phyloP scores from a whole-genome alignment of 2,329 filamentous ascomycete genomes.

The Talaromyces sp. region DNA sequence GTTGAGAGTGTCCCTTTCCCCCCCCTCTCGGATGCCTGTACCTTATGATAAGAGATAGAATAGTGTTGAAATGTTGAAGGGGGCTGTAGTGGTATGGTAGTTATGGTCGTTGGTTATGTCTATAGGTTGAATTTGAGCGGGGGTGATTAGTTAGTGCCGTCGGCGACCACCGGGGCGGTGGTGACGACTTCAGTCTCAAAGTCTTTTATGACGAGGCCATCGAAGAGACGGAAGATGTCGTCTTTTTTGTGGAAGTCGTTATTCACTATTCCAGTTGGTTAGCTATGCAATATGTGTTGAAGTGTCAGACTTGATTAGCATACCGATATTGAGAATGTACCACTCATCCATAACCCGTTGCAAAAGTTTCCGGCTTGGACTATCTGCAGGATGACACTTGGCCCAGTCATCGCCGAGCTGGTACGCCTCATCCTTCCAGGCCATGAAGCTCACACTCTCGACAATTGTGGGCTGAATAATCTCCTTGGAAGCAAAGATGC shows the following conservation, averaged over 20 bases:
- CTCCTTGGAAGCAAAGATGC: conserved; percentile 97
- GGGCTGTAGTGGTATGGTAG: background rate
- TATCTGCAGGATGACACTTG: conserved; percentile 75
- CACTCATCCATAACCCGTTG: conserved; percentile 81
- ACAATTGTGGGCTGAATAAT: conserved; percentile 99
- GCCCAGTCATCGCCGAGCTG: conserved; percentile 90
- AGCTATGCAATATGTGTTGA: background rate
- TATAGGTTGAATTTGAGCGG: background rate
- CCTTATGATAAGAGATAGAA: background rate
- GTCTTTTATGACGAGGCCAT: conserved; percentile 57
- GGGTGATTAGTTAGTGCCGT: background rate
- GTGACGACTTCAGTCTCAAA: conserved; percentile 31
- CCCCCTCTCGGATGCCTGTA: background rate
- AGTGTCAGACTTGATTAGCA: conserved; percentile 31
- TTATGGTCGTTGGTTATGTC: background rate
- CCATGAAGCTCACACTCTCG: conserved; percentile 93
- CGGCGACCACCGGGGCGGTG: conserved; percentile 23
- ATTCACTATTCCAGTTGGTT: conserved; percentile 62
- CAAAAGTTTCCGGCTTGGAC: conserved; percentile 74
- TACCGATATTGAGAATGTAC: conserved; percentile 93
- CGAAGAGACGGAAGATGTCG: conserved; percentile 81
- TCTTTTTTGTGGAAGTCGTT: conserved; percentile 90
- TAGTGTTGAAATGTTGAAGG: background rate
- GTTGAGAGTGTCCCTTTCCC: background rate
- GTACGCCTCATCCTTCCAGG: conserved; percentile 98